Evolutionary conservation across 345 rosid species (phyloP).

Genomic region (Toxicodendron radicans): DNA sequence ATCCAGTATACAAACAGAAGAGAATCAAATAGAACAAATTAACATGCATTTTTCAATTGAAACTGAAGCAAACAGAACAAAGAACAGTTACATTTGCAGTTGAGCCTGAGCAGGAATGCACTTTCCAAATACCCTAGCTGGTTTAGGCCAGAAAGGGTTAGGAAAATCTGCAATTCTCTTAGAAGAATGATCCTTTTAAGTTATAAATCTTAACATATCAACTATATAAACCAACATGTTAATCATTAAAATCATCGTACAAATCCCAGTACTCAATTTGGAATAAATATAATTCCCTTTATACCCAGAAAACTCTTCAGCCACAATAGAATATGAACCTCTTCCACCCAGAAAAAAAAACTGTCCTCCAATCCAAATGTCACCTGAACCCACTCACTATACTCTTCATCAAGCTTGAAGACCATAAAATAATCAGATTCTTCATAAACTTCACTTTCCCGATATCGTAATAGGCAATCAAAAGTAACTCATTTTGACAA

Average conservation of each 20-base stretch:
- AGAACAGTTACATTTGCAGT: too few relatives aligned
- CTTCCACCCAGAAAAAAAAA: constrained; percentile 10
- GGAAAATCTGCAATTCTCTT: too few relatives aligned
- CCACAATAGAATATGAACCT: background rate
- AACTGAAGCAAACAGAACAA: too few relatives aligned
- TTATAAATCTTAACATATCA: background rate
- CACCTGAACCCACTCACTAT: constrained; percentile 7
- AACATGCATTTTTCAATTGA: too few relatives aligned
- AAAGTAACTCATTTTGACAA: constrained; percentile 2
- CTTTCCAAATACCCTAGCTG: too few relatives aligned
- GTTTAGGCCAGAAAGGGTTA: too few relatives aligned
- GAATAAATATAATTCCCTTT: background rate
- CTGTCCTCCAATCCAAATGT: constrained; percentile 1
- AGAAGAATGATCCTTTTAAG: too few relatives aligned
- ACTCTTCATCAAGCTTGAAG: constrained; percentile 13
- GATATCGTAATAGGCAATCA: background rate
- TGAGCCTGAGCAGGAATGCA: too few relatives aligned
- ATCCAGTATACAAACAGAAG: too few relatives aligned
- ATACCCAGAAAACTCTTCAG: background rate
- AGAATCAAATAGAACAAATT: too few relatives aligned
- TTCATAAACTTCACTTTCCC: too few relatives aligned
- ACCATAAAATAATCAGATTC: background rate
- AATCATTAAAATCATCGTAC: too few relatives aligned
- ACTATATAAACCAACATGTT: background rate
- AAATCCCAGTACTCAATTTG: background rate